phyloP scores from a whole-genome alignment of 768 basidiomycete species.

The Mycena leptocephala region DNA sequence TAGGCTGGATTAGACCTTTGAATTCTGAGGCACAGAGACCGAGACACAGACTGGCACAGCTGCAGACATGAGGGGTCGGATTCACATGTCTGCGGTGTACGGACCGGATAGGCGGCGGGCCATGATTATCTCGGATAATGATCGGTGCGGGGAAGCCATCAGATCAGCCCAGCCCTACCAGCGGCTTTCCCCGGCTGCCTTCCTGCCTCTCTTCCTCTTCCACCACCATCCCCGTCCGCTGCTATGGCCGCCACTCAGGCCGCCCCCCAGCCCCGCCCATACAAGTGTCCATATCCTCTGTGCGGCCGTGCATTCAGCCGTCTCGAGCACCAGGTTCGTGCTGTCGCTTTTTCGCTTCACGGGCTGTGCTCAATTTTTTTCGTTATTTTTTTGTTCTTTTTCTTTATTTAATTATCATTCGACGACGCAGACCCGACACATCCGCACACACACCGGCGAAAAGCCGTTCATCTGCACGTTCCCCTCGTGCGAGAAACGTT shows the following conservation, averaged over 20 bases:
- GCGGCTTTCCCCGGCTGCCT: neutral
- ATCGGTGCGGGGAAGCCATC: constrained; percentile 32
- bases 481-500: constrained; percentile 97
- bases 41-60: no score
- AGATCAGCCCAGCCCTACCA: constrained; percentile 22
- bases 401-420: neutral
- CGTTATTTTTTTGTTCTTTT: neutral
- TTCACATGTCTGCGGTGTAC: neutral
- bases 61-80: no score
- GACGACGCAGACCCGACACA: constrained; percentile 94
- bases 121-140: constrained; percentile 21
- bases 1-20: no score
- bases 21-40: no score
- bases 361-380: constrained; percentile 5
- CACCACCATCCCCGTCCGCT: constrained; percentile 18
- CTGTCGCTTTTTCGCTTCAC: neutral
- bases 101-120: neutral
- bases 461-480: constrained; percentile 96
- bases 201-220: neutral
- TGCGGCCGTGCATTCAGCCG: constrained; percentile 97
- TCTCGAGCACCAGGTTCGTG: constrained; percentile 93
- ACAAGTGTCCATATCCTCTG: constrained; percentile 94
- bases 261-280: constrained; percentile 72
- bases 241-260: constrained; percentile 16
- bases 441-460: constrained; percentile 98